Evolutionary conservation across 495 filamentous ascomycete genomes (phyloP).

Genomic region (Neurospora africana): DNA sequence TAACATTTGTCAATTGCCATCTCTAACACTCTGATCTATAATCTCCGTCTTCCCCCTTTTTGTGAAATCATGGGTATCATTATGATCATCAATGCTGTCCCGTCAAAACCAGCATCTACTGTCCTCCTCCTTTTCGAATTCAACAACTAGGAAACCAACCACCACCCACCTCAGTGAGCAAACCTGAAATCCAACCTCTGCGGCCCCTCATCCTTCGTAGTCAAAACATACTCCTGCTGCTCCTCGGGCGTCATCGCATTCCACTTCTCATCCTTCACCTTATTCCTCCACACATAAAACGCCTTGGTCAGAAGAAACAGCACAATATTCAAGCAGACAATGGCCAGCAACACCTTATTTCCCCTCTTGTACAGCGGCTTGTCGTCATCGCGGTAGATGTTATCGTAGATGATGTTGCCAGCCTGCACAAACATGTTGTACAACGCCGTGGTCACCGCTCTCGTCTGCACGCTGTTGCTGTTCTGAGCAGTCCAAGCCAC

Average conservation of each 20-base stretch:
- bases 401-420: conserved; percentile 39
- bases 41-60: not conserved
- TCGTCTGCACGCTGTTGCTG: conserved; percentile 49
- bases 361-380: conserved; percentile 42
- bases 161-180: conserved; percentile 10
- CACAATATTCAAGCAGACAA: conserved; percentile 31
- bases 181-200: conserved; percentile 23
- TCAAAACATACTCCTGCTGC: conserved; percentile 21
- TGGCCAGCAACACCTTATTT: conserved; percentile 37
- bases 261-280: conserved; percentile 23
- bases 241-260: conserved; percentile 28
- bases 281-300: conserved; percentile 34
- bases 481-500: conserved; percentile 52
- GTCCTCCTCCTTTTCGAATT: not conserved
- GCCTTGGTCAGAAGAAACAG: conserved; percentile 25
- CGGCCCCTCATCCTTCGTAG: conserved; percentile 20
- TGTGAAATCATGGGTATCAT: not conserved
- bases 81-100: not conserved
- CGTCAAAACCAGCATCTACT: not conserved
- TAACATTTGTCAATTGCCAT: too few relatives aligned
- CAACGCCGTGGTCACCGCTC: conserved; percentile 45
- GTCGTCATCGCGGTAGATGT: conserved; percentile 48
- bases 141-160: too few relatives aligned
- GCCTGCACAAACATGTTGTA: conserved; percentile 40
- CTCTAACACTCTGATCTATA: too few relatives aligned